Percentiles rank a stretch among this genome's conserved stretches.
Evolutionary conservation across 1,284 basidiomycete genomes (phyloP).

Genomic region (Ganoderma meredithae): DNA sequence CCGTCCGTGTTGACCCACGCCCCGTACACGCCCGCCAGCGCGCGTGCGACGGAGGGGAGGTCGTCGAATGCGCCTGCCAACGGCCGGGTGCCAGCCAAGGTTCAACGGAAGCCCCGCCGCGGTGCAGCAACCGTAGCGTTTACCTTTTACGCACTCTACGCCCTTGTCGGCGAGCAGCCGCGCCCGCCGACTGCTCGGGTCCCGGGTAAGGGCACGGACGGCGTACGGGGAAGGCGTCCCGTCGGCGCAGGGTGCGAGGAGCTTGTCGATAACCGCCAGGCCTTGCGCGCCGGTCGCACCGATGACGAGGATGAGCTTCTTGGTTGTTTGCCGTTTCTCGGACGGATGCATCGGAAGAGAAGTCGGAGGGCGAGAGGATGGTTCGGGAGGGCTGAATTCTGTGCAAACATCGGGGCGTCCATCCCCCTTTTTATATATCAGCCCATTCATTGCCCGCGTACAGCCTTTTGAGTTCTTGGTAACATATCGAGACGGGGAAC

Average conservation of each 20-base stretch:
- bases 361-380: conserved; percentile 1
- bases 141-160: conserved; percentile 54
- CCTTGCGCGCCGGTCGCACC: conserved; percentile 62
- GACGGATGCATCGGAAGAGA: neutral
- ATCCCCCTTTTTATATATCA: neutral
- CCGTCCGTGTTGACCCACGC: conserved; percentile 57
- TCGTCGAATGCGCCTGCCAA: conserved; percentile 42
- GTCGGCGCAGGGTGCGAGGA: conserved; percentile 47
- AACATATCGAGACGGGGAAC: neutral
- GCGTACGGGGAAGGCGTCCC: conserved; percentile 53
- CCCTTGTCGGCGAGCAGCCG: conserved; percentile 47
- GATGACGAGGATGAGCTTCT: conserved; percentile 55
- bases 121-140: conserved; percentile 1
- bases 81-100: neutral
- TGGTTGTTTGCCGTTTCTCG: conserved; percentile 5
- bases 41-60: conserved; percentile 40
- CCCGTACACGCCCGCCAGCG: conserved; percentile 53
- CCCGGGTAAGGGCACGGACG: conserved; percentile 55
- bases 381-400: neutral
- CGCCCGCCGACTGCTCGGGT: conserved; percentile 47
- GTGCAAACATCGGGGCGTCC: neutral
- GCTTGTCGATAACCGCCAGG: conserved; percentile 51
- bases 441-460: neutral
- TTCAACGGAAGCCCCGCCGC: neutral
- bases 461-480: conserved; percentile 3